Evolutionary conservation across 805 yeast genomes (phyloP).

Genomic region (Candida anglica): DNA sequence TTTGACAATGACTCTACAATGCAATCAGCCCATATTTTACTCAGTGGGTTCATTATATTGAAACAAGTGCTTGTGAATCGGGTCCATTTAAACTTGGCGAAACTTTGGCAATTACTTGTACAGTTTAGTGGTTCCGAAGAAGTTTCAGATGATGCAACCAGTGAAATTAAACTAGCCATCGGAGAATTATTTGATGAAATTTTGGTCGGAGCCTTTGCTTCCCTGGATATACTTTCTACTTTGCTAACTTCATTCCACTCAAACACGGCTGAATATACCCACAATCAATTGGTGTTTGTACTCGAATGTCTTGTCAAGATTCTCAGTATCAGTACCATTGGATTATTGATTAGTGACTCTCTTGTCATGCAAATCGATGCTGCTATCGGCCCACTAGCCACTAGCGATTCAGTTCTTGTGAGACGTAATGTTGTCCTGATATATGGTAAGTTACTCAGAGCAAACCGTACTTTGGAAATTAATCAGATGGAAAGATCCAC

Average conservation of each 20-base stretch:
- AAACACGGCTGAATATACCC: not conserved
- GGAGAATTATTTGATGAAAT: constrained; percentile 28
- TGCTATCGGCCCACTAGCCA: constrained; percentile 20
- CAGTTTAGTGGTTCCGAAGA: constrained; percentile 1
- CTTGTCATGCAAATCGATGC: constrained; percentile 23
- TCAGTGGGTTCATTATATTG: constrained; percentile 31
- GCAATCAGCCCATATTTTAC: constrained; percentile 6
- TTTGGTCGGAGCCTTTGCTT: constrained; percentile 21
- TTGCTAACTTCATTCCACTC: constrained; percentile 12
- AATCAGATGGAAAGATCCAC: constrained; percentile 6
- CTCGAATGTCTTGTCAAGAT: constrained; percentile 24
- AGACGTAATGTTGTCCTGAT: constrained; percentile 34
- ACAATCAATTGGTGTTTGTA: constrained; percentile 12
- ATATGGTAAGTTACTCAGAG: constrained; percentile 32
- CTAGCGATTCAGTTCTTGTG: constrained; percentile 28
- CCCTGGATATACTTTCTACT: constrained; percentile 13
- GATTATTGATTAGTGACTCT: constrained; percentile 13
- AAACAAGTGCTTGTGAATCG: constrained; percentile 33
- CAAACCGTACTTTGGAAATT: constrained; percentile 14
- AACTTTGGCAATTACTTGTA: constrained; percentile 22
- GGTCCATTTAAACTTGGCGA: constrained; percentile 12
- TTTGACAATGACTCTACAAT: constrained; percentile 7
- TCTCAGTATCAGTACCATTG: constrained; percentile 14
- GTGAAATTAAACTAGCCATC: constrained; percentile 21
- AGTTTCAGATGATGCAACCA: constrained; percentile 1